Percentiles rank a stretch among this genome's conserved stretches.
Evolutionary conservation across 176 grass and related monocot genomes (phyloP).

Genomic region (Poa annua): DNA sequence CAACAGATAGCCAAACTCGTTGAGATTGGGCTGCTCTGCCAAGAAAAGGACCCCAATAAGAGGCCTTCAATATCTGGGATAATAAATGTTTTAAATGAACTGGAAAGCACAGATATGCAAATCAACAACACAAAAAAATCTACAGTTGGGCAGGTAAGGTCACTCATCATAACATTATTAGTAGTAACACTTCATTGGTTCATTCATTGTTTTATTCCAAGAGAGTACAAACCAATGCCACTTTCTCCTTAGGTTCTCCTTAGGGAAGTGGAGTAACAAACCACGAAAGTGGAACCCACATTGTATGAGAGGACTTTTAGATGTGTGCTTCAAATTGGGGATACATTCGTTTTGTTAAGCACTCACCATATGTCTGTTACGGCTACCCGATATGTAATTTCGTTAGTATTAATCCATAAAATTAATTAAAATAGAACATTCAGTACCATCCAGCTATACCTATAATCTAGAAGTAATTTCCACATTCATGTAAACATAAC

Average conservation of each 20-base stretch:
- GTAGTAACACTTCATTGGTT: neutral
- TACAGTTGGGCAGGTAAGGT: neutral
- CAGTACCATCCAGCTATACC: too few species aligned
- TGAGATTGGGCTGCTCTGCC: neutral
- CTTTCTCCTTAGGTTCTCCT: too few species aligned
- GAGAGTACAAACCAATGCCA: too few species aligned
- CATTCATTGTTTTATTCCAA: too few species aligned
- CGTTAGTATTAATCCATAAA: too few species aligned
- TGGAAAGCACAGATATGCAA: rapidly evolving
- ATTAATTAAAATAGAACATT: too few species aligned
- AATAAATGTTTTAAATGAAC: neutral
- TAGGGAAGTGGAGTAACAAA: neutral
- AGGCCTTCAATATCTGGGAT: neutral
- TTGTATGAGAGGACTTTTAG: neutral
- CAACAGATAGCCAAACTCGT: neutral
- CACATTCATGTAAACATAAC: neutral
- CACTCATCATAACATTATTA: neutral
- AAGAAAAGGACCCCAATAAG: neutral
- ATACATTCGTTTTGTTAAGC: neutral
- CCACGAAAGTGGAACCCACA: neutral
- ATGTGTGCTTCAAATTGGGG: neutral
- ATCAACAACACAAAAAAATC: neutral
- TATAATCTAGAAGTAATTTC: neutral
- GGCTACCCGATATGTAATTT: too few species aligned
- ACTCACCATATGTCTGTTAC: too few species aligned